A percentile compares a stretch with the other conserved stretches of the same genome.
These are phyloP conservation scores for Yueomyces sp. DNA, from an alignment of 805 yeast genomes.

Conservation along the genomic window DNA sequence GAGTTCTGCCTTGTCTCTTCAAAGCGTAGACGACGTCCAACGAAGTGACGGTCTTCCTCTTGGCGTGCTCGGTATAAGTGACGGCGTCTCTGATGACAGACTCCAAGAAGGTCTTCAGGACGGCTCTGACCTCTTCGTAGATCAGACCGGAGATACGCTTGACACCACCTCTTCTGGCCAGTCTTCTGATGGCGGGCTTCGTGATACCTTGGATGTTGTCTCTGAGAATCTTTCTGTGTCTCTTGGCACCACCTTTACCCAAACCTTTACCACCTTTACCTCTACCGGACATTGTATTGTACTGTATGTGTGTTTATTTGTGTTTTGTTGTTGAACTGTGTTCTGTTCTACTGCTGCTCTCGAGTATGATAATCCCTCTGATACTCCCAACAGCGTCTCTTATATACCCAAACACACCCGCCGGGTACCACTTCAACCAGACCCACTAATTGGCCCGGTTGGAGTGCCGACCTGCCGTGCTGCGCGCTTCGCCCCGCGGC, in stretches of 20 bases:
- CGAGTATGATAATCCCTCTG: background rate
- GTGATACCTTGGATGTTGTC: slow-evolving; percentile 99
- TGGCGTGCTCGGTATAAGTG: slow-evolving; percentile 99
- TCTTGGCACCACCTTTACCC: slow-evolving; percentile 99
- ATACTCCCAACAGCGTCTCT: background rate
- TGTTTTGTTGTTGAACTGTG: background rate
- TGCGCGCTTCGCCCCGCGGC: too few species aligned
- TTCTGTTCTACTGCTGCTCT: background rate
- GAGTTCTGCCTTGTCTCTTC: slow-evolving; percentile 99
- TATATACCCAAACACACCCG: too few species aligned
- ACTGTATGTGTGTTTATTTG: slow-evolving; percentile 6
- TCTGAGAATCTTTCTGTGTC: slow-evolving; percentile 99
- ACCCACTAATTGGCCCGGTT: too few species aligned
- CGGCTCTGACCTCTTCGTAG: slow-evolving; percentile 98
- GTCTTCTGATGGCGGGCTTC: slow-evolving; percentile 99
- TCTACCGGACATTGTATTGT: slow-evolving; percentile 80
- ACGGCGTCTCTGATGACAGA: slow-evolving; percentile 98
- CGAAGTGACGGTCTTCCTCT: slow-evolving; percentile 99
- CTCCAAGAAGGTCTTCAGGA: slow-evolving; percentile 89
- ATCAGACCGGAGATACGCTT: slow-evolving; percentile 98
- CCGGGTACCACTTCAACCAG: too few species aligned
- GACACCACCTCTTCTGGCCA: slow-evolving; percentile 99
- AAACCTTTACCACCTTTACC: slow-evolving; percentile 99
- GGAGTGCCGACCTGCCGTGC: too few species aligned
- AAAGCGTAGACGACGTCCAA: slow-evolving; percentile 97